These are phyloP conservation scores for Peronospora belbahrii DNA, from an alignment of 352 stramenopile species.

Conservation along the genomic window DNA sequence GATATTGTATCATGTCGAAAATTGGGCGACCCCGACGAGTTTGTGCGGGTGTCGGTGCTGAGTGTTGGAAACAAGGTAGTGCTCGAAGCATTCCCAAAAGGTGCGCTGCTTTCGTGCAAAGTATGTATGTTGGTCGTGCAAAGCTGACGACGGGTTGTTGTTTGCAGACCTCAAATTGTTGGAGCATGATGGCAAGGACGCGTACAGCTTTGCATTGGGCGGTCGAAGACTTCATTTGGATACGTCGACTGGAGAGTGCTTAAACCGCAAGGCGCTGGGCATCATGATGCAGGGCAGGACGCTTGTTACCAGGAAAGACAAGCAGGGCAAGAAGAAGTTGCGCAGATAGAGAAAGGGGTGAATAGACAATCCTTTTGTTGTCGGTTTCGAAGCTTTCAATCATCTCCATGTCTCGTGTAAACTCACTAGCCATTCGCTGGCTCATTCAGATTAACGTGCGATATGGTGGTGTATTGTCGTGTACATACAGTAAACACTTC, in stretches of 20 bases:
- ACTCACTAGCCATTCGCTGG: background rate
- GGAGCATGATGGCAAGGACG: slow-evolving; percentile 39
- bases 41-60: slow-evolving; percentile 46
- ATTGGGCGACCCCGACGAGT: slow-evolving; percentile 53
- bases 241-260: slow-evolving; percentile 38
- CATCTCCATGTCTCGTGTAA: background rate
- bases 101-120: slow-evolving; percentile 7
- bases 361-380: background rate
- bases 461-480: background rate
- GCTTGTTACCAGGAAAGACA: slow-evolving; percentile 55
- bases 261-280: slow-evolving; percentile 59
- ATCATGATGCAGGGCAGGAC: slow-evolving; percentile 62
- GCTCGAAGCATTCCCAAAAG: slow-evolving; percentile 37
- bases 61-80: slow-evolving; percentile 39
- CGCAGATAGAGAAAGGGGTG: slow-evolving; percentile 9
- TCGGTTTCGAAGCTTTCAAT: background rate
- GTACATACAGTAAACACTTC: background rate
- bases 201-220: slow-evolving; percentile 56
- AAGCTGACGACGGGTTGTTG: slow-evolving; percentile 4
- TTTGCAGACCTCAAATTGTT: slow-evolving; percentile 52
- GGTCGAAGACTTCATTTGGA: slow-evolving; percentile 47
- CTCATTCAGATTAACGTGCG: too few relatives aligned
- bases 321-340: slow-evolving; percentile 53
- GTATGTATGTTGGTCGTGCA: background rate
- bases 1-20: slow-evolving; percentile 59